Evolutionary conservation across 768 basidiomycete species (phyloP), one percentile per base, ranked within the genome.

Genomic region (Lactifluus pinguis): DNA sequence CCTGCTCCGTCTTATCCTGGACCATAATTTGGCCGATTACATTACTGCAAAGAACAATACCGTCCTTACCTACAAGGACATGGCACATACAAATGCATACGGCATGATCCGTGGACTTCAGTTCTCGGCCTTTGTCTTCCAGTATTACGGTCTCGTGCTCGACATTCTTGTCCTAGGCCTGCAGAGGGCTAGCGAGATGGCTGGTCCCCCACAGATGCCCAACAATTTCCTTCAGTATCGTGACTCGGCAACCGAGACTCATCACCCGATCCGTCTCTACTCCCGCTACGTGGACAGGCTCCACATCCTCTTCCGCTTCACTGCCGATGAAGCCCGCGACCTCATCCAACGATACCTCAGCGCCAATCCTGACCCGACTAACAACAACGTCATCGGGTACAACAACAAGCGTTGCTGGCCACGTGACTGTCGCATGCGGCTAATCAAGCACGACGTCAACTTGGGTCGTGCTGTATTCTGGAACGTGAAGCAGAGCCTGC

Each of bases 401-500:
- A 98, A 98, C 77, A 98, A 98, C 79, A 97, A 95, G 74, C 87
- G 93, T 53, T 98, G 97, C 76, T 99, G 97, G 97, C 97, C 97
- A 41, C 83, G 95, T 66, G 97, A 99, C 74, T 99, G 97, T 73
- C 87, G 97, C 61, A 99, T 99, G 97, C 80, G 97, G 38, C 80
- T 99, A 59, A 95, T 97, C 79, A 99, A 99, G 75, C 97, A 99
- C 73, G 97, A 99, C 71, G 97, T 98, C 74, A 98, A 99, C 73
- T 79, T 99, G 49, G 97, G 95, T 21, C 83, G 97, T 63, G 97
- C 97, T 2, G 97, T 98, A 9, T 98, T 97, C 76, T 99, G 95
- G 97, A 98, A 99, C 70, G 92, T 98, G 72, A 97, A 98, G 76
- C 94, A 98, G 73, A 91, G 91, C 67, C 73, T 99, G 29, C 97